Evolutionary conservation across 495 filamentous ascomycete species (phyloP).

Genomic region (Beverwykella pulmonaria): DNA sequence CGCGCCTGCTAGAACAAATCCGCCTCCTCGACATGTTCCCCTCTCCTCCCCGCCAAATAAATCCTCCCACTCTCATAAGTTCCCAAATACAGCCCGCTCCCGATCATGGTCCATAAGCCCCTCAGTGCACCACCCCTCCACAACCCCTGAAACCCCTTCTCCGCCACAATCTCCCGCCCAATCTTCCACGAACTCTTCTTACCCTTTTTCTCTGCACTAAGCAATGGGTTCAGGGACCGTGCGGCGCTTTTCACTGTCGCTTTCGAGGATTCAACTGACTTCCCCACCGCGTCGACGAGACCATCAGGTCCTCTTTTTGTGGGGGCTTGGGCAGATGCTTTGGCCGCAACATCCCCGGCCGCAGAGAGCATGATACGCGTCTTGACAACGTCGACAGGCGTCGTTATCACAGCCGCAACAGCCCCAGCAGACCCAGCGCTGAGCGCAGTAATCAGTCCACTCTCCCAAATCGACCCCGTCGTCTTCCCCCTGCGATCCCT

Average conservation of each 20-base stretch:
- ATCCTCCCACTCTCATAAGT: conserved; percentile 79
- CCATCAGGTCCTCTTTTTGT: conserved; percentile 28
- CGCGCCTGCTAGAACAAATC: conserved; percentile 26
- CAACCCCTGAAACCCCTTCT: conserved; percentile 70
- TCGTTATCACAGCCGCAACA: conserved; percentile 71
- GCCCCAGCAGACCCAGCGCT: conserved; percentile 71
- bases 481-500: conserved; percentile 40
- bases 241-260: conserved; percentile 21
- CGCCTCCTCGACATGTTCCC: conserved; percentile 37
- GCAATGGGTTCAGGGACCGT: conserved; percentile 17
- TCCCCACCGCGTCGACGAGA: conserved; percentile 43
- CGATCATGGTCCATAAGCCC: conserved; percentile 76
- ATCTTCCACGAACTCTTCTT: conserved; percentile 56
- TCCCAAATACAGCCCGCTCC: conserved; percentile 81
- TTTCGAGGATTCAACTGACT: conserved; percentile 38
- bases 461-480: conserved; percentile 56
- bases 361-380: conserved; percentile 67
- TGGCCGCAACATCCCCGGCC: conserved; percentile 51
- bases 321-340: conserved; percentile 24
- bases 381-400: conserved; percentile 83
- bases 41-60: conserved; percentile 63
- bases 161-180: conserved; percentile 60
- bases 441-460: conserved; percentile 67
- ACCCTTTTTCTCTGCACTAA: conserved; percentile 41
- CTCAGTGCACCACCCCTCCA: conserved; percentile 78